Evolutionary conservation across 1,139 yeast genomes (phyloP), one percentile per base, ranked within the genome.

Genomic region (Kodamaea sp.): DNA sequence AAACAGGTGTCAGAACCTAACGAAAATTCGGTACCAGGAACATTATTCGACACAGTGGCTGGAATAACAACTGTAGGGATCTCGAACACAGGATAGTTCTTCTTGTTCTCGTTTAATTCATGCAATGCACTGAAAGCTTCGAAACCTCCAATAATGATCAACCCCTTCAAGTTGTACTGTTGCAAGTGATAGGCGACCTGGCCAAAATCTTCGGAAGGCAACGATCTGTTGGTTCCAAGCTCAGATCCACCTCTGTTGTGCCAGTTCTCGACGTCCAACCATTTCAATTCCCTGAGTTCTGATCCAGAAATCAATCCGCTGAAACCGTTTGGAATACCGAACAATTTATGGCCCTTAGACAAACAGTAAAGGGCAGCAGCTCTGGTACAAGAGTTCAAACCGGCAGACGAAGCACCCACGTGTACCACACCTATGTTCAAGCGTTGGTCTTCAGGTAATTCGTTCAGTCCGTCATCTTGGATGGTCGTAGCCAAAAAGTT

Each of bases 351-450:
- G 23, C 94, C 94, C 48, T 76, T 74, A 4, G 90, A 80, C 63
- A 83, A 64, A 64, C 89, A 80, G 61, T 78, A 83, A 14, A 83
- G 69, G 4, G 88, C 83, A 56, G 83, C 83, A 15, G 92, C 80
- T 53, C 83, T 75, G 11, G 84, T 83, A 2, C 89, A 89, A 36
- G 86, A 75, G 48, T 84, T 84, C 76, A 84, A 73, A 35, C 89
- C 92, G 37, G 89, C 86, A 12, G 90, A 84, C 19, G 92, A 89
- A 1, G 94, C 94, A 48, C 94, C 94, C 29, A 83, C 82, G 49
- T 83, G 85, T 25, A 84, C 75, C 36, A 83, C 76, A 41, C 95
- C 98, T 49, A 90, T 77, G 45, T 75, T 78, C 49, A 80, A 69
- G 44, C 83, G 69, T 49, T 82, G 64, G 16, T 63, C 66, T 14